Base-by-base conservation (phyloP, 225 moss, liverwort and hornwort genomes). In the Lunularia cruciata region DNA sequence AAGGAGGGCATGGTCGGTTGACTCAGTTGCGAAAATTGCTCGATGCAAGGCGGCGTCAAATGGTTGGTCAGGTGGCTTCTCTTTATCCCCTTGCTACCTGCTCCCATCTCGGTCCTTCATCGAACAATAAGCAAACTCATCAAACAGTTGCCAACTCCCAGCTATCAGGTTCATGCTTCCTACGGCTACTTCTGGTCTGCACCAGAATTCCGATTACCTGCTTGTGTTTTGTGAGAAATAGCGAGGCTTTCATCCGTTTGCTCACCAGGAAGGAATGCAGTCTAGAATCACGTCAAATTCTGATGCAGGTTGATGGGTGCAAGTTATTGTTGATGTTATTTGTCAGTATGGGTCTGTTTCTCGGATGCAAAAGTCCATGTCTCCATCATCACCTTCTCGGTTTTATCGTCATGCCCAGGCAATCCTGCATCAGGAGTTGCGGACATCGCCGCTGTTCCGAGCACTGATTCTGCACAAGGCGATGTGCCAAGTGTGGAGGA, bases 61-160 rank as follows among this genome's bases (percentile, higher is more conserved):
- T 98, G 89, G 80, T 88, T 55, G 89, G 82, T 72, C 88, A 93
- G 72, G 81, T 93, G 79, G 89, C 91, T 68, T 81, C 86, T 72
- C 72, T 98, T 58, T 93, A 89, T 76, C 98, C 98, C 33, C 77
- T 98, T 43, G 75, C 76, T 53, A 79, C 86, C 14, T 72, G 69
- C 68, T 80, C 78, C 36, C 57, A 77, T 49, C 77, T 71, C 30
- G 84, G 57, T 66, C 47, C 81, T 23, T 69, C 77, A 16, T 64
- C 76, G 61, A 60, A 75, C 72, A 77, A 80, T 68, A 71, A 63
- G 74, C 57, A 71, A 34, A 63, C 5, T 38, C 45, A 27, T 65
- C 6, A 57, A 25, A 13, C 67, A 47, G 30, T 39, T 14, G 58
- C 67, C 57, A 74, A 81, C 26, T 40, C 64, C 32, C 71, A 47